phyloP scores from a whole-genome alignment of 768 basidiomycete species.

The Ramaria rubella region DNA sequence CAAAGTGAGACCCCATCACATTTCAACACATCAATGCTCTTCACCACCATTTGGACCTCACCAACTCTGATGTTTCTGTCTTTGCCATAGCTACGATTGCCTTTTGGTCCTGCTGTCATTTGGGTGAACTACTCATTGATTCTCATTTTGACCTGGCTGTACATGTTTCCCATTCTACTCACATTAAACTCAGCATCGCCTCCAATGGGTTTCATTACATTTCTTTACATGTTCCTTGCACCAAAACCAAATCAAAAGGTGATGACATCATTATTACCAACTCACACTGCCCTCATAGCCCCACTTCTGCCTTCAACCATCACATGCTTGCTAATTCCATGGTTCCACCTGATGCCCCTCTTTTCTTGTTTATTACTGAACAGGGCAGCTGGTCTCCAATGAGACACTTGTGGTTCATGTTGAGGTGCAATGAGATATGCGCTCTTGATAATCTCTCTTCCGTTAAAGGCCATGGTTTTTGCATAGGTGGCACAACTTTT shows the following conservation, averaged over 20 bases:
- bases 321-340: background rate
- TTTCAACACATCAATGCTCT: constrained; percentile 28
- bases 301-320: background rate
- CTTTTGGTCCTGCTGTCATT: constrained; percentile 30
- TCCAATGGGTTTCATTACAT: background rate
- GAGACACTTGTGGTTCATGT: background rate
- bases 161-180: background rate
- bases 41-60: constrained; percentile 18
- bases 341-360: background rate
- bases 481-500: background rate
- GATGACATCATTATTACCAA: background rate
- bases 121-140: constrained; percentile 21
- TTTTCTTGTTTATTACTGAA: background rate
- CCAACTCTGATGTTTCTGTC: constrained; percentile 28
- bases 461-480: background rate
- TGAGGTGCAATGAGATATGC: background rate
- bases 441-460: background rate
- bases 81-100: constrained; percentile 30
- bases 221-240: background rate
- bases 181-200: background rate
- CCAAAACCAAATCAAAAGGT: background rate
- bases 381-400: background rate
- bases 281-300: background rate
- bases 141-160: constrained; percentile 10
- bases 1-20: constrained; percentile 23